Conservation (phyloP, 176 grass and related monocot genomes). For the Aegilops tauschii region DNA sequence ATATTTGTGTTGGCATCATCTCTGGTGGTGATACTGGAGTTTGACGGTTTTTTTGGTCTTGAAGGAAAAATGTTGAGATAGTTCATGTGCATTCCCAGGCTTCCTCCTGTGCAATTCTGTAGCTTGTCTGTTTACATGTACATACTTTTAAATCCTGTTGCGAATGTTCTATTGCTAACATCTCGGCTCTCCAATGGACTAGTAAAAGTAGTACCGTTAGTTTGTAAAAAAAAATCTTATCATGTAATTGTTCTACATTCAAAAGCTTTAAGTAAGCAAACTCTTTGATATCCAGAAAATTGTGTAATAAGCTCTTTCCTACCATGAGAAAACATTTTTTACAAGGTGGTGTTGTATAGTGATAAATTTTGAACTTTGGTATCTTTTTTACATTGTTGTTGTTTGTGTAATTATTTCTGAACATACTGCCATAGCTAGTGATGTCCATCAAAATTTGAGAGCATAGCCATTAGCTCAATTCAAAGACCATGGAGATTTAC, state of each 20-base stretch:
- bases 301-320: background rate
- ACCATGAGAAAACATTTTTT: background rate
- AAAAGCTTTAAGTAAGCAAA: background rate
- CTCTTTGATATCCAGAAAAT: background rate
- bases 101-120: background rate
- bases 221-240: background rate
- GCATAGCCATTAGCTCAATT: no score
- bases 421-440: background rate
- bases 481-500: no score
- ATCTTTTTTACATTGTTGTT: background rate
- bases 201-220: background rate
- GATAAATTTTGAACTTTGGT: background rate
- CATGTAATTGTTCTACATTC: background rate
- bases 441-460: background rate
- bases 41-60: background rate
- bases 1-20: background rate
- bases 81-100: background rate
- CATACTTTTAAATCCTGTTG: background rate
- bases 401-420: background rate
- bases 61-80: background rate
- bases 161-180: background rate
- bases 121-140: background rate
- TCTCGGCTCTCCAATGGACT: background rate
- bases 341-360: background rate
- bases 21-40: background rate